A percentile compares a stretch with the other conserved stretches of the same genome.
phyloP scores from a whole-genome alignment of 352 stramenopile species.

The Globisporangium rhizosaccharum region DNA sequence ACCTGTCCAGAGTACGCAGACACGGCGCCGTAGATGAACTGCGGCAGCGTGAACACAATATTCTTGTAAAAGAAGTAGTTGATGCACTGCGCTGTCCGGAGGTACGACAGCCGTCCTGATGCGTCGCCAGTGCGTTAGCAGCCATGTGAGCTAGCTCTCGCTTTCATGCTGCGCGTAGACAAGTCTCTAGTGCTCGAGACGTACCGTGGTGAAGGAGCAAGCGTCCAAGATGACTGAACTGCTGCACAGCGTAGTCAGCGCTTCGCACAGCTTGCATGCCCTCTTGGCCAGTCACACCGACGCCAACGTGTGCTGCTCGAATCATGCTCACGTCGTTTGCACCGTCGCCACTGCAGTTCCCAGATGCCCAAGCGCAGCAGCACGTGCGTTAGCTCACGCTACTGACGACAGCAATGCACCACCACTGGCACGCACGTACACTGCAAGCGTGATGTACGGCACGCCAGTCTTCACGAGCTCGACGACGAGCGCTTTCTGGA shows the following conservation, averaged over 20 bases:
- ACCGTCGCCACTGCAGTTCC: constrained; percentile 90
- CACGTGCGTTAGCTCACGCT: not conserved
- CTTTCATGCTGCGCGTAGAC: not conserved
- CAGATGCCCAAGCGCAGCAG: not conserved
- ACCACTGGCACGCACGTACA: constrained; percentile 78
- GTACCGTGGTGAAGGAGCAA: constrained; percentile 71
- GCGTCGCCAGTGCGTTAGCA: not conserved
- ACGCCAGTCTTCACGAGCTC: constrained; percentile 89
- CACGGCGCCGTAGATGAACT: constrained; percentile 85
- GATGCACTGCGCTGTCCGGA: constrained; percentile 92
- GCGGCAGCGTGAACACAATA: constrained; percentile 86
- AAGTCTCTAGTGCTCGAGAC: not conserved
- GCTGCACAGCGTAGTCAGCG: constrained; percentile 75
- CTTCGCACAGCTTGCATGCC: constrained; percentile 86
- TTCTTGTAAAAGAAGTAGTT: constrained; percentile 99
- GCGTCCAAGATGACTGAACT: constrained; percentile 75
- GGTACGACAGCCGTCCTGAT: constrained; percentile 94
- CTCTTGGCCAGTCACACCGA: constrained; percentile 97
- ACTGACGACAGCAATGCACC: no score
- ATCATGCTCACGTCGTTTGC: constrained; percentile 99
- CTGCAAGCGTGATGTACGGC: constrained; percentile 88
- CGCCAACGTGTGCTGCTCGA: constrained; percentile 96
- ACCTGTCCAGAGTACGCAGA: constrained; percentile 88
- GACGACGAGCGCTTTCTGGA: constrained; percentile 91
- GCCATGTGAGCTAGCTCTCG: not conserved